Base-by-base conservation (phyloP, 768 basidiomycete genomes). In the Russula foetens region DNA sequence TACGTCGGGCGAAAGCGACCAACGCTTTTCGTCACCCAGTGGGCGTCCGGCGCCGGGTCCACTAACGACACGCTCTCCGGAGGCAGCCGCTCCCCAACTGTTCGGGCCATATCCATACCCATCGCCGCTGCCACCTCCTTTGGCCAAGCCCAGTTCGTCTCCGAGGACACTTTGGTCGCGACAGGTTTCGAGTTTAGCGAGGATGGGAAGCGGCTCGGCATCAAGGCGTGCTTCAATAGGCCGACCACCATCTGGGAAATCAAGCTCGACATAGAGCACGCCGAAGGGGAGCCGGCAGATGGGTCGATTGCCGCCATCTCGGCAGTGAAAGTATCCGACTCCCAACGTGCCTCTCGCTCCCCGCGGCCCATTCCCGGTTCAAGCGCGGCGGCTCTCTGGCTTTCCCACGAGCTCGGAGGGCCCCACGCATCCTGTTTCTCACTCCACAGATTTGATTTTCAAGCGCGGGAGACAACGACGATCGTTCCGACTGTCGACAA, bases 171-270 rank as follows among this genome's bases (percentile, higher is more conserved):
- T 38, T 46, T 74, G 28, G 44, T 69, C 45, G 68, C 68, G 15
- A 71, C 70, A 0, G 73, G 71, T 0, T 71, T 69, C 44, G 66
- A 67, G 28, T 55, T 64, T 9, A 56, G 66, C 12, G 54, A 56
- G 28, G 72, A 74, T 50, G 70, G 65, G 1, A 67, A 69, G 23
- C 63, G 67, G 23, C 69, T 74, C 29, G 72, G 73, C 1, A 66
- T 72, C 53, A 67, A 63, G 6, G 70, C 69, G n/a, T 74, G 73
- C 65, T 60, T 62, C 35, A 73, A 73, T 56, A 62, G 71, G 2
- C 68, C 68, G 0, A 61, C 69, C 8, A 52, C 64, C 4, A 64
- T 74, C 23, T 72, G 66, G 67, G 66, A 66, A 7, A 56, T 74
- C 56, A 47, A 53, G 11, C 35, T 72, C 9, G 54, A 48, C 31